Percentiles rank a stretch among this genome's conserved stretches.
These are phyloP conservation scores for Dictyostelium brefeldianum DNA, from an alignment of 78 protist species.

Conservation along the genomic window DNA sequence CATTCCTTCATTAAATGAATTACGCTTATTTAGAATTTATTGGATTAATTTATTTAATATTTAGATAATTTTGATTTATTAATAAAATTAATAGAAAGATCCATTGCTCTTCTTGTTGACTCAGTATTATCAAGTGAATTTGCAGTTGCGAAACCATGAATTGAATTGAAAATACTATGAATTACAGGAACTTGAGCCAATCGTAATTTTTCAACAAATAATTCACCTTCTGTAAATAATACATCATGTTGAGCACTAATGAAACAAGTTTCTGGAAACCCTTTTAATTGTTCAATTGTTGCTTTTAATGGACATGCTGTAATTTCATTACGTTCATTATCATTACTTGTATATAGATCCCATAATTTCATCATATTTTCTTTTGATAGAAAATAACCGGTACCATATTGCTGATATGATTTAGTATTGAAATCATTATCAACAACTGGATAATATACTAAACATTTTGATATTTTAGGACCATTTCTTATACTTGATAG, in stretches of 20 bases:
- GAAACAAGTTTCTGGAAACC: background rate
- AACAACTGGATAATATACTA: conserved; percentile 12
- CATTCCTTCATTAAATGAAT: no score
- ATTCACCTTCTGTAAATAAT: background rate
- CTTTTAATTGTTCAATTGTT: conserved; percentile 11
- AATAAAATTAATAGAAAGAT: conserved; percentile 7
- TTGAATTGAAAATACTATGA: background rate
- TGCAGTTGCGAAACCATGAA: conserved; percentile 7
- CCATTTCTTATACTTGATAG: background rate
- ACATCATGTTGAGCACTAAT: conserved; percentile 5
- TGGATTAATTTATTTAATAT: no score
- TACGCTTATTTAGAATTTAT: no score
- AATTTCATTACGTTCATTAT: background rate
- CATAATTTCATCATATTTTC: conserved; percentile 16
- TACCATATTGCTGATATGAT: background rate
- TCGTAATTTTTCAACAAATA: background rate
- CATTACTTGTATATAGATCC: conserved; percentile 7
- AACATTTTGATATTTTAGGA: background rate
- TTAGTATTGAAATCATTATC: background rate
- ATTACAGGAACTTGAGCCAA: background rate
- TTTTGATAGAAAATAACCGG: background rate
- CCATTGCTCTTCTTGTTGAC: conserved; percentile 31
- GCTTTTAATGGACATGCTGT: conserved; percentile 4
- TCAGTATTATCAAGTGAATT: background rate
- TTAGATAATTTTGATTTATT: no score